Base-by-base conservation (phyloP, 2,329 filamentous ascomycete species). In the Ceratocystis albifundus region DNA sequence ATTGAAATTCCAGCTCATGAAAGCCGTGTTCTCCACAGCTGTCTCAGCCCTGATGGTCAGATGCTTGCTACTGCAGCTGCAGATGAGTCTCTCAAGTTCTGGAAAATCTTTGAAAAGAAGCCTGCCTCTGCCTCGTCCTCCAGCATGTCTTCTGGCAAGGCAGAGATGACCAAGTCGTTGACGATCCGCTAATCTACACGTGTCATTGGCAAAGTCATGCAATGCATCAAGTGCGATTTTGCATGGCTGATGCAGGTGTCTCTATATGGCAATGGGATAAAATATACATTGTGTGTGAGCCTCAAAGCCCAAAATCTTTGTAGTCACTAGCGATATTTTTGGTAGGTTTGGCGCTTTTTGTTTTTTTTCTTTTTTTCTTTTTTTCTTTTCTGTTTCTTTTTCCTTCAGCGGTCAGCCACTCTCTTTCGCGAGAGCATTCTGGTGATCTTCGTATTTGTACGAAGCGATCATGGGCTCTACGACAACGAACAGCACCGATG, bases 61-160 rank as follows among this genome's bases (percentile, higher is more conserved):
- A 96, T 96, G 86, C 84, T 99, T 66, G 94, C 94, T 63, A 99
- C 94, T 64, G 93, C 94, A 68, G 88, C 93, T 71, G 92, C 93
- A 46, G 94, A 99, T 73, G 94, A 99, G 82, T 93, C 88, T 74
- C 82, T 99, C 76, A 99, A 99, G 80, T 99, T 99, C 83, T 99
- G 94, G 94, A 99, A 99, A 86, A 83, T 99, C 72, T 99, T 99
- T 74, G 94, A 99, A 83, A 96, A 96, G 84, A 97, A 96, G 84
- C 81, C 92, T 20, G 91, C 90, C 66, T 80, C 83, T 68, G 79
- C 83, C 68, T 83, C 86, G 64, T 83, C 85, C 62, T 81, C 83
- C 71, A 82, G 86, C 67, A 86, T 85, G 69, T 80, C 88, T 68
- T 87, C 87, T 62, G 84, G 83, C 76, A 93, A 93, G 79, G 90